Evolutionary conservation across 2,329 filamentous ascomycete species (phyloP), one percentile per base, ranked within the genome.

Genomic region (Paramyrothecium roridum): DNA sequence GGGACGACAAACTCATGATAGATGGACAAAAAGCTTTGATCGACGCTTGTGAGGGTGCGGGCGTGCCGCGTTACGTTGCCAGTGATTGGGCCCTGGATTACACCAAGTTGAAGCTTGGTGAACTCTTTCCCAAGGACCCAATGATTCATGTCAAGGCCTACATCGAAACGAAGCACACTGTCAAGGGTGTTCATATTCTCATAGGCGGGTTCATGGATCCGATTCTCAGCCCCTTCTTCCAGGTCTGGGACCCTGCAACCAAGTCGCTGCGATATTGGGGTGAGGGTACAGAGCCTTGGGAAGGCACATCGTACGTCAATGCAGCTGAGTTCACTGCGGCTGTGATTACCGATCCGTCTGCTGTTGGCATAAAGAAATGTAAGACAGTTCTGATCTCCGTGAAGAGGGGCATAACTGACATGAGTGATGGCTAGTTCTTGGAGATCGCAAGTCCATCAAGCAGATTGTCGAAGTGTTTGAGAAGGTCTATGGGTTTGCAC

Each of bases 1-100:
- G 73, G 17, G 65, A 70, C 52, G 54, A 68, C 19, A 57, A 65
- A 10, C 57, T 76, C 40, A 77, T 76, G 76, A 54, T 69, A 1
- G 66, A 73, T 2, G 74, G 74, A 0, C 75, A 77, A 55, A 76
- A 75, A 52, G 46, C 63, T 0, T 66, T 78, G 7, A 70, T 78
- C 34, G 74, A 77, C 55, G 68, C 70, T 2, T 75, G 72, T 55
- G 69, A 70, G 2, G 63, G 55, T 2, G 66, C 63, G 2, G 57
- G 61, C 1, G 72, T 76, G 8, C 58, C 67, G 19, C 66, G 74
- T 2, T 77, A 76, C 56, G 59, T 77, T 10, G 72, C 74, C 3
- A 70, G 70, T 37, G 75, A 77, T 61, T 78, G 65, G 58, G 56
- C 66, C 0, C 26, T 77, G n/a, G 74, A 77, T 53, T 77, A 69